phyloP scores from a whole-genome alignment of 805 yeast species.

The Starmera dryadoides region DNA sequence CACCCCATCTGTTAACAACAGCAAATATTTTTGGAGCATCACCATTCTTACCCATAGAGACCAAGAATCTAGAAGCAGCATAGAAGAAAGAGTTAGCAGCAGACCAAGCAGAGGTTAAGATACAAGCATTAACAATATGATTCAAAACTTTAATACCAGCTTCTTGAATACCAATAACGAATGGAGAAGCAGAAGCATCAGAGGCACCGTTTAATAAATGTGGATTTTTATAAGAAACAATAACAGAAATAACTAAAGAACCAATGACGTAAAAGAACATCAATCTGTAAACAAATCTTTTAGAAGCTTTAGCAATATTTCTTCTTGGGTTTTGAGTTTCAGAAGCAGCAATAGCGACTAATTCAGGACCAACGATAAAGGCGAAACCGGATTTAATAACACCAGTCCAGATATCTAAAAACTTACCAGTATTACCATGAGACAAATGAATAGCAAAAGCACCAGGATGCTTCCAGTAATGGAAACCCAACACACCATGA shows the following conservation, averaged over 20 bases:
- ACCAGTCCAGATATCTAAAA: constrained; percentile 57
- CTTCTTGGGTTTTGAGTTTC: constrained; percentile 54
- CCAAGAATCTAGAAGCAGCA: constrained; percentile 67
- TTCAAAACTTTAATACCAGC: constrained; percentile 64
- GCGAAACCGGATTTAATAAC: constrained; percentile 61
- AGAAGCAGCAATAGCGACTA: constrained; percentile 50
- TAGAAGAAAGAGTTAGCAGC: constrained; percentile 79
- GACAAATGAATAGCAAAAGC: constrained; percentile 42
- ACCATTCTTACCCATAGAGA: constrained; percentile 65
- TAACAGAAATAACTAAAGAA: constrained; percentile 59
- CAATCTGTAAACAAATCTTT: constrained; percentile 47
- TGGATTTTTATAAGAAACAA: constrained; percentile 56
- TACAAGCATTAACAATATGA: constrained; percentile 71
- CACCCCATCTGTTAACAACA: constrained; percentile 59
- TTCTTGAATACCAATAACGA: constrained; percentile 70
- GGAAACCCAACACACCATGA: constrained; percentile 53
- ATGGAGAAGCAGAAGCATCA: constrained; percentile 69
- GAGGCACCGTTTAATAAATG: constrained; percentile 41
- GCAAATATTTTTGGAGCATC: constrained; percentile 69
- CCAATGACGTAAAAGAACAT: constrained; percentile 57
- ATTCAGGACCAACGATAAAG: constrained; percentile 57
- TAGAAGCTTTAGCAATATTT: constrained; percentile 54
- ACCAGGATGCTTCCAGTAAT: constrained; percentile 58
- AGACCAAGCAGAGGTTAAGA: constrained; percentile 71
- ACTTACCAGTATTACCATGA: constrained; percentile 51